Evolutionary conservation across 2,329 filamentous ascomycete species (phyloP).

Genomic region (Trichoderma atroviride): DNA sequence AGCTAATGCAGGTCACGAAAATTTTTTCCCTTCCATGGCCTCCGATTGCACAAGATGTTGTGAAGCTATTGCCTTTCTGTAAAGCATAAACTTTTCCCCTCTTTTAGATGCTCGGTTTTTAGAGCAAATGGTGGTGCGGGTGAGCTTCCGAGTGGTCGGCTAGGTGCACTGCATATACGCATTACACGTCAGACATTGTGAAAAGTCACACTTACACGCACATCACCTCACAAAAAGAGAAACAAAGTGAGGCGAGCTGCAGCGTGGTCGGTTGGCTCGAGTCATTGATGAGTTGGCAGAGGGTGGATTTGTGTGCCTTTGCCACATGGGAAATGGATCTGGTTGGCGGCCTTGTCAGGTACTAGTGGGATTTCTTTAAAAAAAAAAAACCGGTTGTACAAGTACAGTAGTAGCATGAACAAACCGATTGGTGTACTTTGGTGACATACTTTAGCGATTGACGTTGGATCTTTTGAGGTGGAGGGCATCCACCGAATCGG

Average conservation of each 20-base stretch:
- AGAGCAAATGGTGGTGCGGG: background rate
- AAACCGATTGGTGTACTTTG: background rate
- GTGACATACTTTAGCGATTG: background rate
- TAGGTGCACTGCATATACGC: background rate
- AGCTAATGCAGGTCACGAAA: slow-evolving; percentile 11
- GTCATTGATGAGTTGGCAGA: slow-evolving; percentile 23
- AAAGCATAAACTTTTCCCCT: background rate
- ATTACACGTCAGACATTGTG: background rate
- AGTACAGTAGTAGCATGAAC: background rate
- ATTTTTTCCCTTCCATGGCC: background rate
- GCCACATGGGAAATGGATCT: slow-evolving; percentile 11
- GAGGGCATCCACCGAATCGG: background rate
- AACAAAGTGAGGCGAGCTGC: background rate
- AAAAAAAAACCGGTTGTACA: background rate
- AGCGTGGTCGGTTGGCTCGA: slow-evolving; percentile 17
- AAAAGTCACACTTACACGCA: background rate
- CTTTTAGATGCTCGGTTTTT: background rate
- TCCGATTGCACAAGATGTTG: slow-evolving; percentile 17
- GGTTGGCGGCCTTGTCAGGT: slow-evolving; percentile 13
- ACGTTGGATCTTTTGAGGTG: background rate
- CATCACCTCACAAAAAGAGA: background rate
- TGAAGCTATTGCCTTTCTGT: background rate
- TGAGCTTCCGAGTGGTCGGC: slow-evolving; percentile 7
- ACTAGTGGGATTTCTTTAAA: background rate
- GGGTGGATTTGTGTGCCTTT: background rate